These are phyloP conservation scores for Teratosphaeria zuluensis DNA, from an alignment of 2,329 filamentous ascomycete genomes.

Conservation along the genomic window DNA sequence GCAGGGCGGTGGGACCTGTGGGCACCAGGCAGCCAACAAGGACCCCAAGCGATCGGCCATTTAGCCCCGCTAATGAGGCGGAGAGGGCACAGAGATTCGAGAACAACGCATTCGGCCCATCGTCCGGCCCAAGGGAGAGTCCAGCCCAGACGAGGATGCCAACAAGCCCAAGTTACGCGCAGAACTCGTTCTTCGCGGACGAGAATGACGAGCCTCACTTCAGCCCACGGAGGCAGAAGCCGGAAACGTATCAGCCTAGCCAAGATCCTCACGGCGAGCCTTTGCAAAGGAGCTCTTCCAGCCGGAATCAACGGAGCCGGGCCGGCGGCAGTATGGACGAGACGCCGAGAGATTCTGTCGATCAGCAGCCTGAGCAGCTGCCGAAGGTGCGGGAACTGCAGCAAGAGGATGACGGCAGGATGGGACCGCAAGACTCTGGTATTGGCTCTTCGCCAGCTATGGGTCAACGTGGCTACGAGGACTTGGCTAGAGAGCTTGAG, in stretches of 20 bases:
- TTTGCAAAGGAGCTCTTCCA: slow-evolving; percentile 6
- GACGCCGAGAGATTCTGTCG: slow-evolving; percentile 15
- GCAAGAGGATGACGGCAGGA: slow-evolving; percentile 36
- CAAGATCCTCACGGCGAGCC: slow-evolving; percentile 12
- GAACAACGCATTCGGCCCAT: slow-evolving; percentile 2
- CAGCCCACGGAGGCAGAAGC: slow-evolving; percentile 5
- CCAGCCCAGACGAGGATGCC: slow-evolving; percentile 6
- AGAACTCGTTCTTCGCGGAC: slow-evolving; percentile 6
- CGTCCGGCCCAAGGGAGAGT: neutral
- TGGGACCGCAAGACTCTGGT: slow-evolving; percentile 44
- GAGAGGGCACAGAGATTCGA: slow-evolving; percentile 19
- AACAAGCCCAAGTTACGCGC: slow-evolving; percentile 10
- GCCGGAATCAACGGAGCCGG: slow-evolving; percentile 6
- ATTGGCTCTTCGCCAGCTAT: slow-evolving; percentile 50
- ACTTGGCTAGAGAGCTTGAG: slow-evolving; percentile 79
- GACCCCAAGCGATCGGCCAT: slow-evolving; percentile 16
- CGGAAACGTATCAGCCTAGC: slow-evolving; percentile 24
- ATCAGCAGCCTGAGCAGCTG: slow-evolving; percentile 15
- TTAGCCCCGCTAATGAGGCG: slow-evolving; percentile 19
- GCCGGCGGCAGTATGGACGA: slow-evolving; percentile 6
- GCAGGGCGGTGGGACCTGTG: slow-evolving; percentile 12
- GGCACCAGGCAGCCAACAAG: slow-evolving; percentile 21
- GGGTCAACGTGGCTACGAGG: slow-evolving; percentile 58
- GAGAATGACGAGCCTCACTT: neutral
- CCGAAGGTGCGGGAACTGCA: slow-evolving; percentile 17